A percentile compares a stretch with the other conserved stretches of the same genome.
These are phyloP conservation scores for Hymenoscyphus fructigenus DNA, from an alignment of 2,329 filamentous ascomycete species.

Conservation along the genomic window DNA sequence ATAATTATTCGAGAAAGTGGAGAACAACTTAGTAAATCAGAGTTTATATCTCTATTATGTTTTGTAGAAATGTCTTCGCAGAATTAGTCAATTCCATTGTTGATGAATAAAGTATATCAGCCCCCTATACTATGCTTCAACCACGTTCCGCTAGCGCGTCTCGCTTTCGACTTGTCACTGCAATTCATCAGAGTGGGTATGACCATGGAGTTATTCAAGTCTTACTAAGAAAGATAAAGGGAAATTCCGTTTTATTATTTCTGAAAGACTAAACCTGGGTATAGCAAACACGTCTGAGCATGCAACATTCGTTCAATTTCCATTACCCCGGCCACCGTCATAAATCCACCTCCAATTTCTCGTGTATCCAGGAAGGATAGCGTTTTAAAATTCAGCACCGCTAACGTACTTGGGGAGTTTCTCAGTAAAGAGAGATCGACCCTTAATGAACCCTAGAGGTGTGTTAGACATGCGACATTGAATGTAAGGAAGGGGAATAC, in stretches of 20 bases:
- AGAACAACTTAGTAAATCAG: no score
- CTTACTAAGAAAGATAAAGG: neutral
- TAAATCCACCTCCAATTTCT: neutral
- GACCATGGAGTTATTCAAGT: no score
- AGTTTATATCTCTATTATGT: no score
- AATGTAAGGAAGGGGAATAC: neutral
- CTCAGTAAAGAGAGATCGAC: constrained; percentile 10
- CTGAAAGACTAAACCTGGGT: neutral
- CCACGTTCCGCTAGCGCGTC: no score
- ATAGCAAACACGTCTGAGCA: neutral
- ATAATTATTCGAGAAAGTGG: no score
- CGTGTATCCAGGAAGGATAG: no score
- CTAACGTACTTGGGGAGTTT: constrained; percentile 12
- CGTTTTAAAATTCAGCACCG: constrained; percentile 6
- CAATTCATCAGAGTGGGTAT: no score
- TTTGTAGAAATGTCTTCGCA: no score
- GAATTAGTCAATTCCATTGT: no score
- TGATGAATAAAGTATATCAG: no score
- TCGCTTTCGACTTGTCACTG: no score
- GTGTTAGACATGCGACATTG: neutral
- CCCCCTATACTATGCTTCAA: no score
- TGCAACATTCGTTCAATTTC: neutral
- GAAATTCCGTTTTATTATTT: neutral
- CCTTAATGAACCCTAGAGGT: constrained; percentile 10
- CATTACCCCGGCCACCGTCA: neutral